Evolutionary conservation across 352 stramenopile genomes (phyloP).

Genomic region (Pythium monospermum): DNA sequence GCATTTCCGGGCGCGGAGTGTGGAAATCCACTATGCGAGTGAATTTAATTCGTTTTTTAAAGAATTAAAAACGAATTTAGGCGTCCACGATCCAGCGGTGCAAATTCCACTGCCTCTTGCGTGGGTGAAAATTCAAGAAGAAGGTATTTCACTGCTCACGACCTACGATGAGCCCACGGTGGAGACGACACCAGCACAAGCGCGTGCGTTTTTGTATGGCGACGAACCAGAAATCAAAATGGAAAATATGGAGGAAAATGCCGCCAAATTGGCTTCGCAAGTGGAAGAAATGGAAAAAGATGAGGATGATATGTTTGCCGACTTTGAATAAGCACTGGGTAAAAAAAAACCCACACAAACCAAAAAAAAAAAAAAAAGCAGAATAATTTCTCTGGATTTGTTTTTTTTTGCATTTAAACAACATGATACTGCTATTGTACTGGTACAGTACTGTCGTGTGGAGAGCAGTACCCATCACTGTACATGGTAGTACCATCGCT

Average conservation of each 20-base stretch:
- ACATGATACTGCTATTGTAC: too few species aligned
- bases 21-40: slow-evolving; percentile 63
- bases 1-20: slow-evolving; percentile 66
- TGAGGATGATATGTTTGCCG: slow-evolving; percentile 79
- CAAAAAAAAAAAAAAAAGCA: too few species aligned
- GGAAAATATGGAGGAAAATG: slow-evolving; percentile 27
- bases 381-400: background rate
- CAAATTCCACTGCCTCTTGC: slow-evolving; percentile 10
- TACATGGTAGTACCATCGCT: too few species aligned
- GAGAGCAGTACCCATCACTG: too few species aligned
- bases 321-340: slow-evolving; percentile 49
- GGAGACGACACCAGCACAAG: slow-evolving; percentile 39
- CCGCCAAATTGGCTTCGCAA: slow-evolving; percentile 54
- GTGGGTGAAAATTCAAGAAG: slow-evolving; percentile 51
- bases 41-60: slow-evolving; percentile 74
- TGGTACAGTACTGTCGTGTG: too few species aligned
- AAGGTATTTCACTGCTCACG: slow-evolving; percentile 55
- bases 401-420: too few species aligned
- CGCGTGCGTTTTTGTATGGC: slow-evolving; percentile 56
- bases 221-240: slow-evolving; percentile 41
- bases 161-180: slow-evolving; percentile 52
- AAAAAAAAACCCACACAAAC: too few species aligned
- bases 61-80: slow-evolving; percentile 41
- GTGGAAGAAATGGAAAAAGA: slow-evolving; percentile 60
- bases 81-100: slow-evolving; percentile 23